Evolutionary conservation across 2,329 filamentous ascomycete species (phyloP).

Genomic region (Paraconiothyrium brasiliense): DNA sequence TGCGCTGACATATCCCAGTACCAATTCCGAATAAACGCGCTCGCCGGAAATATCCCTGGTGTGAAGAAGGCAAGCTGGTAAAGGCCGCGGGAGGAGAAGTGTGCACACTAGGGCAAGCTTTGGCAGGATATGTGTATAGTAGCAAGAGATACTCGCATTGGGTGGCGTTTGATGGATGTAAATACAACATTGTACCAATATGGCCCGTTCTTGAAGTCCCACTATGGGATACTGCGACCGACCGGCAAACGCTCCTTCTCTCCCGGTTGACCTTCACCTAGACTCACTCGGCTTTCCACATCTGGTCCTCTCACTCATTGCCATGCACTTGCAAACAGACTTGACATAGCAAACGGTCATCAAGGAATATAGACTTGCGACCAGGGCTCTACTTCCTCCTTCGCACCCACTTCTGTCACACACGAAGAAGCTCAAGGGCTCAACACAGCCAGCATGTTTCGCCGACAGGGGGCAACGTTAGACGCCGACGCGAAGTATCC

Average conservation of each 20-base stretch:
- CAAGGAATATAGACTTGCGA: not conserved
- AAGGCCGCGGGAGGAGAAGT: not conserved
- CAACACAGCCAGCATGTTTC: conserved; percentile 70
- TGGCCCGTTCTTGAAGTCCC: conserved; percentile 7
- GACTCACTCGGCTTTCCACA: not conserved
- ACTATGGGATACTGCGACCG: conserved; percentile 4
- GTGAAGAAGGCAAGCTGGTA: conserved; percentile 98
- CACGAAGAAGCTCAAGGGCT: not conserved
- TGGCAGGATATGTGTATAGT: conserved; percentile 33
- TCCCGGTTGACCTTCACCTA: conserved; percentile 24
- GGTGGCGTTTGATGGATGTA: conserved; percentile 39
- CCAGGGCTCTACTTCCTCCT: not conserved
- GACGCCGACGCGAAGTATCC: conserved; percentile 73
- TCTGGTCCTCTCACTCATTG: conserved; percentile 1
- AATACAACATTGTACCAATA: conserved; percentile 23
- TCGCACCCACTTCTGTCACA: not conserved
- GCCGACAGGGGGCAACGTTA: conserved; percentile 72
- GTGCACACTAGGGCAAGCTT: not conserved
- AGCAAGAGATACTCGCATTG: conserved; percentile 35
- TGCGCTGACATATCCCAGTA: conserved; percentile 67
- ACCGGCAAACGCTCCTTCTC: conserved; percentile 19
- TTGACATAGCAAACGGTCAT: conserved; percentile 7
- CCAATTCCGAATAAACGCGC: conserved; percentile 89
- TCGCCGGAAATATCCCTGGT: conserved; percentile 85
- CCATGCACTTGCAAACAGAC: conserved; percentile 16